These are phyloP conservation scores for Incumbomyces delicatus DNA, from an alignment of 2,329 filamentous ascomycete species.

Conservation along the genomic window DNA sequence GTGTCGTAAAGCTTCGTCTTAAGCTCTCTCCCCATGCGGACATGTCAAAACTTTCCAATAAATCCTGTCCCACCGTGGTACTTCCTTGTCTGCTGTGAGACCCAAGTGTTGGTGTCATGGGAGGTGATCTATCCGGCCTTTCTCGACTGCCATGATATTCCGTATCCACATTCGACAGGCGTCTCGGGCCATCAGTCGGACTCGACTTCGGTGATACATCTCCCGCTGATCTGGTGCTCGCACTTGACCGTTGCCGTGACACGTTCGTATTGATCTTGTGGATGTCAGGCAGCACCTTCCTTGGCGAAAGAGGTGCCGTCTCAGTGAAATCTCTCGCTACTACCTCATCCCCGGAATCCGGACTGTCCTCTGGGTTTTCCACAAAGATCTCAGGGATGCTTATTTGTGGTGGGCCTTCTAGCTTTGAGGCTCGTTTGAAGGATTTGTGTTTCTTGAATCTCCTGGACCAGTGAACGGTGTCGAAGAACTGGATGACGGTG, in stretches of 20 bases:
- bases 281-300: conserved; percentile 11
- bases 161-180: conserved; percentile 21
- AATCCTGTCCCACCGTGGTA: conserved; percentile 55
- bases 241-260: conserved; percentile 14
- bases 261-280: conserved; percentile 20
- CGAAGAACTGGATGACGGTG: conserved; percentile 88
- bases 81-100: conserved; percentile 52
- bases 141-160: conserved; percentile 23
- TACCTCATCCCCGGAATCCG: conserved; percentile 16
- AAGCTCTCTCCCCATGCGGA: conserved; percentile 93
- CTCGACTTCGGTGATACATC: conserved; percentile 17
- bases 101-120: conserved; percentile 21
- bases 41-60: conserved; percentile 76
- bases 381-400: conserved; percentile 84
- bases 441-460: conserved; percentile 69
- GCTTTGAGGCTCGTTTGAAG: conserved; percentile 61
- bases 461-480: conserved; percentile 79
- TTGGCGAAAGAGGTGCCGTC: conserved; percentile 11
- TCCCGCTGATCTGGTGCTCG: conserved; percentile 17
- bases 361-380: conserved; percentile 57
- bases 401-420: conserved; percentile 69
- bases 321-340: conserved; percentile 20
- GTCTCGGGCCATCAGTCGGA: conserved; percentile 12
- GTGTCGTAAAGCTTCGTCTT: conserved; percentile 69
- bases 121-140: conserved; percentile 22